Percentiles rank a stretch among this genome's conserved stretches.
Evolutionary conservation across 257 asterid genomes (phyloP).

Genomic region (Przewalskia tangutica): DNA sequence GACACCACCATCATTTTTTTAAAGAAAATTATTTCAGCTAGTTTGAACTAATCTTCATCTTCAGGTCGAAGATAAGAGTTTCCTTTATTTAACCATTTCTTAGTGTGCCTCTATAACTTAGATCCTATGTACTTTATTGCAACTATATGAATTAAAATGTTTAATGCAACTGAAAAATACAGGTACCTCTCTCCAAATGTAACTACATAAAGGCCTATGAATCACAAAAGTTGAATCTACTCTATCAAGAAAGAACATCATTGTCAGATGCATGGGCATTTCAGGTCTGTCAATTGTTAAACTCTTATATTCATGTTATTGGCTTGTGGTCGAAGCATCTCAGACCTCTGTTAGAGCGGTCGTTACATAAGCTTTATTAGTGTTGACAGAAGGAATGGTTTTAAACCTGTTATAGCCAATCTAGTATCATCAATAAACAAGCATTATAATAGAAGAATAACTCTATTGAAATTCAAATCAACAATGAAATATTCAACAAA

Average conservation of each 20-base stretch:
- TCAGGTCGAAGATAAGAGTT: neutral
- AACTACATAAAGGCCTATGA: too few relatives aligned
- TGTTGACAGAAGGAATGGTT: neutral
- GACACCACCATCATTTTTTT: neutral
- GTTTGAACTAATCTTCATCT: neutral
- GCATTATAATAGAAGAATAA: too few relatives aligned
- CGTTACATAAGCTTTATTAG: neutral
- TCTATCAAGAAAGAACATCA: too few relatives aligned
- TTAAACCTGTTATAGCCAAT: too few relatives aligned
- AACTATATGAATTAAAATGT: neutral
- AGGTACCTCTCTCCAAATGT: neutral
- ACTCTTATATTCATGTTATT: neutral
- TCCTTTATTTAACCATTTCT: neutral
- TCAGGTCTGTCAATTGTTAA: neutral
- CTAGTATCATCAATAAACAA: too few relatives aligned
- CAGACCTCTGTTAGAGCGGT: neutral
- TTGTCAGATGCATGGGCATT: too few relatives aligned
- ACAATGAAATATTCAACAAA: too few relatives aligned
- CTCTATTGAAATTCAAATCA: too few relatives aligned
- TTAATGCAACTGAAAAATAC: neutral
- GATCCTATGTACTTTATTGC: neutral
- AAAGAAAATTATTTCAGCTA: neutral
- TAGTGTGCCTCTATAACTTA: neutral
- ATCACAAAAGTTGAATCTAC: too few relatives aligned
- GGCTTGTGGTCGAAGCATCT: neutral